Base-by-base conservation (phyloP, 139 green algal species). In the Deuterostichococcus epilithicus region DNA sequence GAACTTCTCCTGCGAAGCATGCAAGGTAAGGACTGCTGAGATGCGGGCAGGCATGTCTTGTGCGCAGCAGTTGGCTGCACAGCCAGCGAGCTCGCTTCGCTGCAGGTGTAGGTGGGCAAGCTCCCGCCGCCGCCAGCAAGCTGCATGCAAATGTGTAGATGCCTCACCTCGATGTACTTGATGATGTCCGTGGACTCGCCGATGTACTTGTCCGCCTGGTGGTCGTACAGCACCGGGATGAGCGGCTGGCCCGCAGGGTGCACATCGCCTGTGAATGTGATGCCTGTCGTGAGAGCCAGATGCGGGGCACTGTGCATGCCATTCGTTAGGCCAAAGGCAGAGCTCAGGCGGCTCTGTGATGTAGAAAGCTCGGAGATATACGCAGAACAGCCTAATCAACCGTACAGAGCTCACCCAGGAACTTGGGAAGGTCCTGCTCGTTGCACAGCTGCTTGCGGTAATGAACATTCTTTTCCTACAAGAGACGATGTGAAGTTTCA, bases 151-250 rank as follows among this genome's bases (percentile, higher is more conserved):
- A n/a, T n/a, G n/a, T n/a, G n/a, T n/a, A n/a, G n/a, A n/a, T n/a
- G n/a, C n/a, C n/a, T n/a, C n/a, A 63, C 52, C 52, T 63, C 52
- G 52, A 63, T 63, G 52, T 63, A 63, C 52, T 63, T 63, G 52
- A 63, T 63, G 52, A 63, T 63, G 52, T 63, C 52, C 3, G 52
- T 63, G 10, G 52, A 63, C 52, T 63, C 52, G 52, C 52, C 52
- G 28, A 63, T 63, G 52, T 63, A 63, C 52, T 63, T 63, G 52
- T 63, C 52, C 20, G 52, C 52, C 52, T 63, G 18, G 20, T 63
- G 52, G 52, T 63, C 52, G 52, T 63, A 63, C 18, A 63, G 26
- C 52, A 63, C 52, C 18, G 52, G 52, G 52, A 63, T 63, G 18
- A 63, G 52, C 52, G 52, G 52, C 52, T 63, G 26, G 52, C 52